These are phyloP conservation scores for Fusarium abutilonis DNA, from an alignment of 2,329 filamentous ascomycete genomes.

Conservation along the genomic window DNA sequence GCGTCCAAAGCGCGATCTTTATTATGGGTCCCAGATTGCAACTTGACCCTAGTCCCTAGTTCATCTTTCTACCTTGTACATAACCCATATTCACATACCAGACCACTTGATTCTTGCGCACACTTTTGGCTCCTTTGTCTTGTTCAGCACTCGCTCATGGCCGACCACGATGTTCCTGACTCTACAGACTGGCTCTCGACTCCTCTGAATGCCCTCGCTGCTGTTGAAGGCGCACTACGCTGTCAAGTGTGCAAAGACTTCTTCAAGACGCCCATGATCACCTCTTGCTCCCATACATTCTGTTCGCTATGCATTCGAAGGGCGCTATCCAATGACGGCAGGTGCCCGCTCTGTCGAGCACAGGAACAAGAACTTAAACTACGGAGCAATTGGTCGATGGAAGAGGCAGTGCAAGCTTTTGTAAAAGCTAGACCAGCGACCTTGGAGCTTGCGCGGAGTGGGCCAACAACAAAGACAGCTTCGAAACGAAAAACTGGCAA, in stretches of 20 bases:
- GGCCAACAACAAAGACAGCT: constrained; percentile 6
- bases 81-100: background rate
- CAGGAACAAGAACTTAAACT: constrained; percentile 85
- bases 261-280: constrained; percentile 93
- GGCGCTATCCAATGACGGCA: constrained; percentile 82
- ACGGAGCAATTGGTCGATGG: constrained; percentile 83
- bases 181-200: constrained; percentile 87
- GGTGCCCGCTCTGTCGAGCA: constrained; percentile 85
- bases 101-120: background rate
- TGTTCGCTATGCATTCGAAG: constrained; percentile 95
- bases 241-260: constrained; percentile 99
- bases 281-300: constrained; percentile 93
- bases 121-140: background rate
- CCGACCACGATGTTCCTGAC: constrained; percentile 66
- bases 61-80: background rate
- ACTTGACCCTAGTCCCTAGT: background rate
- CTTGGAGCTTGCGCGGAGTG: constrained; percentile 69
- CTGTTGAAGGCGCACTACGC: constrained; percentile 84
- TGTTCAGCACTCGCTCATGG: constrained; percentile 38
- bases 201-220: constrained; percentile 70
- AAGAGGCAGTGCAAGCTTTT: constrained; percentile 86
- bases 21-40: constrained; percentile 13
- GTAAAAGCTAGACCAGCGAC: constrained; percentile 69
- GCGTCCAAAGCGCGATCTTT: constrained; percentile 41
- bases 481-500: constrained; percentile 64